These are phyloP conservation scores for Boletus semigastroideus DNA, from an alignment of 1,284 basidiomycete genomes.

Conservation along the genomic window DNA sequence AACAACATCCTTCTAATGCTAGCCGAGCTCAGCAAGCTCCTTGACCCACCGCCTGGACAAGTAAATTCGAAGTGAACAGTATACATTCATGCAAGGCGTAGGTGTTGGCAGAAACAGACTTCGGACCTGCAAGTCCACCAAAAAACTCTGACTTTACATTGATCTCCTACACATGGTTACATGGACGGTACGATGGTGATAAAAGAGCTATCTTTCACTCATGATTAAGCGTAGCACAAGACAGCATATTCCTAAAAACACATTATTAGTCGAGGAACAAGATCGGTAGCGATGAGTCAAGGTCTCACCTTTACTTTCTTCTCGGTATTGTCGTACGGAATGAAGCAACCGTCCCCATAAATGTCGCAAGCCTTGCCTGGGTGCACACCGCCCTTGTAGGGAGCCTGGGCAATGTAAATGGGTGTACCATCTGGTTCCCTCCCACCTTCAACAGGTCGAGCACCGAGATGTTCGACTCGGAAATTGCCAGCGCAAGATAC, in stretches of 20 bases:
- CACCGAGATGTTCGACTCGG: constrained; percentile 43
- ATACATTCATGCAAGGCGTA: too few relatives aligned
- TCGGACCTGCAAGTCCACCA: not conserved
- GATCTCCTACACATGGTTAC: not conserved
- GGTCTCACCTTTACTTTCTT: constrained; percentile 34
- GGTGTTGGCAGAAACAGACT: too few relatives aligned
- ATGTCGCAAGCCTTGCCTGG: constrained; percentile 63
- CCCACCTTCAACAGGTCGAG: constrained; percentile 64
- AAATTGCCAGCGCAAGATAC: constrained; percentile 48
- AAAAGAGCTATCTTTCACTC: not conserved
- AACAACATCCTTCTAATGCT: not conserved
- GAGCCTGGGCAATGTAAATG: constrained; percentile 61
- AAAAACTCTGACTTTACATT: constrained; percentile 1
- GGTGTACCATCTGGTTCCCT: constrained; percentile 58
- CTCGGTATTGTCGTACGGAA: constrained; percentile 31
- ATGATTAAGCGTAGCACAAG: constrained; percentile 37
- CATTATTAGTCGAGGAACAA: not conserved
- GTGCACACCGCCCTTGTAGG: constrained; percentile 49
- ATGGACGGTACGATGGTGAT: not conserved
- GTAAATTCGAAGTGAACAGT: too few relatives aligned
- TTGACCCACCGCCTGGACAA: too few relatives aligned
- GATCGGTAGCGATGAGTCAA: not conserved
- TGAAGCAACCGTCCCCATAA: constrained; percentile 49
- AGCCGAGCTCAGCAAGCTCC: too few relatives aligned
- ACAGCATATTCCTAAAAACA: constrained; percentile 42